Evolutionary conservation across 371 early-diverging fungal species (phyloP).

Genomic region (Saksenaea oblongispora): DNA sequence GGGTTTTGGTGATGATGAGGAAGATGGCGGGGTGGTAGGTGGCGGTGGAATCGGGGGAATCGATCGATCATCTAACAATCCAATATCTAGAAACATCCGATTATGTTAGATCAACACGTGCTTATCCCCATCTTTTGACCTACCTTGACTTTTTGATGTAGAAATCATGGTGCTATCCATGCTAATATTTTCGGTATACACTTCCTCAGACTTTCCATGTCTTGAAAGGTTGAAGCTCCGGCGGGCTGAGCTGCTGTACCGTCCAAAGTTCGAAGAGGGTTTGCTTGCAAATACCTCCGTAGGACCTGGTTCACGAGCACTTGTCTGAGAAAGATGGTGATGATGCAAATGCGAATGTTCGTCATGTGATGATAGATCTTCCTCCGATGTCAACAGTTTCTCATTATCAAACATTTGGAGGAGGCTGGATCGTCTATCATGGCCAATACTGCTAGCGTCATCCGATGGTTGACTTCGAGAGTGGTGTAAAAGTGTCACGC

Average conservation of each 20-base stretch:
- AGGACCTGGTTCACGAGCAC: conserved; percentile 22
- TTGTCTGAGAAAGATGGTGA: conserved; percentile 2
- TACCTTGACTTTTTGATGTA: conserved; percentile 1
- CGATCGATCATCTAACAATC: conserved; percentile 1
- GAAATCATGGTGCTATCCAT: conserved; percentile 2
- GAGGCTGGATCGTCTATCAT: conserved; percentile 11
- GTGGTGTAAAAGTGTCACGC: conserved; percentile 42
- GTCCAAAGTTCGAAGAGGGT: not conserved
- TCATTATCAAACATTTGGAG: conserved; percentile 26
- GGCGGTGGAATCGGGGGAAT: conserved; percentile 1
- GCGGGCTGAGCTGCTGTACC: not conserved
- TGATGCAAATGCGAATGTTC: not conserved
- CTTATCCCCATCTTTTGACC: not conserved
- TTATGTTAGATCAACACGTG: not conserved
- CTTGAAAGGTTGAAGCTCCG: not conserved
- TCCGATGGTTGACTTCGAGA: conserved; percentile 23
- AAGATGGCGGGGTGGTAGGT: not conserved
- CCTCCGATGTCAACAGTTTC: conserved; percentile 10
- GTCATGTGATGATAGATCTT: conserved; percentile 7
- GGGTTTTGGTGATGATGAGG: not conserved
- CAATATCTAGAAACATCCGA: not conserved
- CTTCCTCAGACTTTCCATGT: not conserved
- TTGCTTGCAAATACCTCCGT: not conserved
- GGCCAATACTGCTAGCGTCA: not conserved
- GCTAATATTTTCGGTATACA: not conserved